Evolutionary conservation across 768 basidiomycete species (phyloP).

Genomic region (Psilocybe sp.): DNA sequence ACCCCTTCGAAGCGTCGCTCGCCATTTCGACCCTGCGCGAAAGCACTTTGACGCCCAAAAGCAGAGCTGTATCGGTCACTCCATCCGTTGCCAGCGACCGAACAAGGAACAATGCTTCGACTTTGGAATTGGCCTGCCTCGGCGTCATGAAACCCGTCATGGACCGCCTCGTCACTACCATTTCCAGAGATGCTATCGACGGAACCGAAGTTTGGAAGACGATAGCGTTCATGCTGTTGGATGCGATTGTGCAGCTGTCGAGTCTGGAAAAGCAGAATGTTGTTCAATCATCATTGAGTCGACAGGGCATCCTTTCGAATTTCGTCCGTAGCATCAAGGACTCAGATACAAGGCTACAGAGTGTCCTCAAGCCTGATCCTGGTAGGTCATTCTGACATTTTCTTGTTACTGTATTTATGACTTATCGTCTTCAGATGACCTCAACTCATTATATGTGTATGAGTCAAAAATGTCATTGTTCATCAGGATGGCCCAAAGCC

Average conservation of each 20-base stretch:
- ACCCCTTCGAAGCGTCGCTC: slow-evolving; percentile 27
- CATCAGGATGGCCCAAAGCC: slow-evolving; percentile 78
- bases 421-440: slow-evolving; percentile 55
- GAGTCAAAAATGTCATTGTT: slow-evolving; percentile 93
- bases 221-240: slow-evolving; percentile 87
- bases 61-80: slow-evolving; percentile 35
- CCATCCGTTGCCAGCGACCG: slow-evolving; percentile 21
- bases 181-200: slow-evolving; percentile 91
- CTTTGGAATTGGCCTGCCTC: slow-evolving; percentile 63
- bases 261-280: slow-evolving; percentile 65
- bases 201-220: slow-evolving; percentile 98
- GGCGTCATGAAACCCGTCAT: slow-evolving; percentile 61
- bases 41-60: slow-evolving; percentile 28
- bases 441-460: slow-evolving; percentile 91
- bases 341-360: slow-evolving; percentile 68
- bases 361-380: slow-evolving; percentile 85
- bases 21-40: slow-evolving; percentile 40
- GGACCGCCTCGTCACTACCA: slow-evolving; percentile 68
- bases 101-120: slow-evolving; percentile 22
- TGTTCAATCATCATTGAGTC: slow-evolving; percentile 55
- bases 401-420: neutral
- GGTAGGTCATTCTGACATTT: slow-evolving; percentile 43
- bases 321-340: slow-evolving; percentile 87
- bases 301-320: slow-evolving; percentile 76
- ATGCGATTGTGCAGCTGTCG: slow-evolving; percentile 74